These are phyloP conservation scores for Clonostachys solani DNA, from an alignment of 2,329 filamentous ascomycete species.

Conservation along the genomic window DNA sequence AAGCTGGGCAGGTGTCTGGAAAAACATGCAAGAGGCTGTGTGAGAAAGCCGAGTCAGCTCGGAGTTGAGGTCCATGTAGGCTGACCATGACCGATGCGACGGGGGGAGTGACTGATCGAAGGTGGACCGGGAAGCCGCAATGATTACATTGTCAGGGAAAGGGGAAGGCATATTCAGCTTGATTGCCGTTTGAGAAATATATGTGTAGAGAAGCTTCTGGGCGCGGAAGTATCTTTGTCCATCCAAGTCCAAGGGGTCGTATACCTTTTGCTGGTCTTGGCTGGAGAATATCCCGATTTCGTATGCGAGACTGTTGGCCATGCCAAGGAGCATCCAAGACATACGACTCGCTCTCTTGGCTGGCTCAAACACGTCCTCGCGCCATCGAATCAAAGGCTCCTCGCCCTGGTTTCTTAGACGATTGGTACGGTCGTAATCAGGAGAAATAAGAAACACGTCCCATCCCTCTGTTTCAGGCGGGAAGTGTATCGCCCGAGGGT, in stretches of 20 bases:
- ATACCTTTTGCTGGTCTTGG: no score
- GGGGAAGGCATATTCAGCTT: background rate
- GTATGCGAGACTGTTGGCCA: conserved; percentile 10
- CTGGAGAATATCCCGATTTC: conserved; percentile 8
- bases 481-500: conserved; percentile 11
- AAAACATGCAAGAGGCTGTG: conserved; percentile 11
- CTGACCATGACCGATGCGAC: background rate
- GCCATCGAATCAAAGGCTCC: conserved; percentile 12
- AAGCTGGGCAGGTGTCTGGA: background rate
- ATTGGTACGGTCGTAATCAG: conserved; percentile 10
- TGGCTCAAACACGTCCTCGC: conserved; percentile 15
- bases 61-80: conserved; percentile 8
- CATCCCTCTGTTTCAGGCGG: conserved; percentile 14
- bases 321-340: conserved; percentile 17
- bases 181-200: conserved; percentile 9
- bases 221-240: background rate
- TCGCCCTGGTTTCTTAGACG: conserved; percentile 10
- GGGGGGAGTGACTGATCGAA: conserved; percentile 1
- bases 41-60: conserved; percentile 10
- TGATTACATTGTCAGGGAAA: background rate
- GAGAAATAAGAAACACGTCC: conserved; percentile 10
- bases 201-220: conserved; percentile 11
- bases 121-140: background rate
- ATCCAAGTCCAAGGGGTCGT: no score
- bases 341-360: conserved; percentile 14